phyloP scores from a whole-genome alignment of 805 yeast genomes.

The Metschnikowia gruessii region DNA sequence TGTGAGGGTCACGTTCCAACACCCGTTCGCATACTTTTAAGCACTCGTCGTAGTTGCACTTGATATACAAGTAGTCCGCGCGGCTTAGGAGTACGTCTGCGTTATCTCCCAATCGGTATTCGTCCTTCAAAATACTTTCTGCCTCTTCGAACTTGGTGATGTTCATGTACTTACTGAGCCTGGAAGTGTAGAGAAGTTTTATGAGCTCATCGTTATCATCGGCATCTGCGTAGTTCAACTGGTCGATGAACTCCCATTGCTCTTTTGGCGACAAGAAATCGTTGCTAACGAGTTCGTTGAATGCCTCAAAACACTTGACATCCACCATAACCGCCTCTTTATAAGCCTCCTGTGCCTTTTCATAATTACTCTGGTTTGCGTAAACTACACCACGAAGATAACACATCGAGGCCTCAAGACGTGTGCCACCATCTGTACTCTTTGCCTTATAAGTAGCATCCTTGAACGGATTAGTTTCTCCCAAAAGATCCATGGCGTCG shows the following conservation, averaged over 20 bases:
- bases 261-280: conserved; percentile 78
- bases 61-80: conserved; percentile 69
- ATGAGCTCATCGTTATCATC: conserved; percentile 81
- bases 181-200: conserved; percentile 69
- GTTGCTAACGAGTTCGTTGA: conserved; percentile 69
- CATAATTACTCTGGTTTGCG: conserved; percentile 79
- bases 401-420: conserved; percentile 83
- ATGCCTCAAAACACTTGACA: conserved; percentile 91
- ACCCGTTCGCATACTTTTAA: conserved; percentile 65
- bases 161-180: conserved; percentile 70
- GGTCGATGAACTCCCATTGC: conserved; percentile 74
- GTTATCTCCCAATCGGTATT: conserved; percentile 66
- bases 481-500: conserved; percentile 82
- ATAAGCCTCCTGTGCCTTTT: conserved; percentile 80
- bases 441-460: conserved; percentile 39
- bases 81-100: conserved; percentile 64
- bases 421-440: conserved; percentile 78
- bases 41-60: conserved; percentile 78
- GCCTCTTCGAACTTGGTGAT: conserved; percentile 60
- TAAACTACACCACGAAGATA: conserved; percentile 80
- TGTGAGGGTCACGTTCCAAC: conserved; percentile 61
- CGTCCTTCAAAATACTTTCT: conserved; percentile 61
- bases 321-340: conserved; percentile 85
- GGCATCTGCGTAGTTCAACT: conserved; percentile 65
- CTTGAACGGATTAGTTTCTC: conserved; percentile 75